These are phyloP conservation scores for Coemansia umbellata DNA, from an alignment of 192 early-diverging fungal species.

Conservation along the genomic window DNA sequence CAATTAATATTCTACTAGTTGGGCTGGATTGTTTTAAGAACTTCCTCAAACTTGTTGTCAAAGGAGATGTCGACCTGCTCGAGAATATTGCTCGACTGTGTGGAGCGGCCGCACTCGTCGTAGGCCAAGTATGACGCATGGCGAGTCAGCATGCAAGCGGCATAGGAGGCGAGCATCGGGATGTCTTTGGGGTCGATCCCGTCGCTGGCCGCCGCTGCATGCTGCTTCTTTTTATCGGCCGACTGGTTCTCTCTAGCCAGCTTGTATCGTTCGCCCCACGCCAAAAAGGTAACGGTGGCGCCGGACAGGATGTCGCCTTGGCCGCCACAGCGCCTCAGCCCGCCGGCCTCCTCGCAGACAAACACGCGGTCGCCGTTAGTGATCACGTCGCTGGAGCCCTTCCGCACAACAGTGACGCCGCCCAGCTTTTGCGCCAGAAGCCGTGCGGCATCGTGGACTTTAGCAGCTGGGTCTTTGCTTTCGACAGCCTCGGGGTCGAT, in stretches of 20 bases:
- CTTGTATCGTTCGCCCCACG: constrained; percentile 74
- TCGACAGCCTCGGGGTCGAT: constrained; percentile 46
- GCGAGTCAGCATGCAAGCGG: constrained; percentile 39
- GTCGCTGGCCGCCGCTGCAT: constrained; percentile 1
- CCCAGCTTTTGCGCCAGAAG: constrained; percentile 64
- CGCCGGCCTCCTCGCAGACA: constrained; percentile 61
- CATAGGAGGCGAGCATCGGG: constrained; percentile 64
- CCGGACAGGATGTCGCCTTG: constrained; percentile 95
- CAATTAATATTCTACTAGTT: too few species aligned
- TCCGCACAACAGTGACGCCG: constrained; percentile 75
- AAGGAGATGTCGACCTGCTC: constrained; percentile 48
- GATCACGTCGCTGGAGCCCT: constrained; percentile 73
- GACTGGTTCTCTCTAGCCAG: constrained; percentile 27
- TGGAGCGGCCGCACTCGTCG: constrained; percentile 39
- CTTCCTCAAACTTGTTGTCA: constrained; percentile 51
- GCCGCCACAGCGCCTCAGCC: constrained; percentile 86
- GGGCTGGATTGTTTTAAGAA: constrained; percentile 29
- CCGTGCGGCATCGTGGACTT: constrained; percentile 37
- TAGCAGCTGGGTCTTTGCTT: background rate
- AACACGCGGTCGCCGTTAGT: constrained; percentile 67
- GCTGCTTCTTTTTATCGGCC: too few species aligned
- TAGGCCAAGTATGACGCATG: constrained; percentile 49
- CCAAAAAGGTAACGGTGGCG: constrained; percentile 75
- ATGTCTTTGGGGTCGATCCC: constrained; percentile 33
- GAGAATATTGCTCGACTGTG: constrained; percentile 34